Evolutionary conservation across 2,329 filamentous ascomycete species (phyloP), one percentile per base, ranked within the genome.

Genomic region (Apiospora saccharicola): DNA sequence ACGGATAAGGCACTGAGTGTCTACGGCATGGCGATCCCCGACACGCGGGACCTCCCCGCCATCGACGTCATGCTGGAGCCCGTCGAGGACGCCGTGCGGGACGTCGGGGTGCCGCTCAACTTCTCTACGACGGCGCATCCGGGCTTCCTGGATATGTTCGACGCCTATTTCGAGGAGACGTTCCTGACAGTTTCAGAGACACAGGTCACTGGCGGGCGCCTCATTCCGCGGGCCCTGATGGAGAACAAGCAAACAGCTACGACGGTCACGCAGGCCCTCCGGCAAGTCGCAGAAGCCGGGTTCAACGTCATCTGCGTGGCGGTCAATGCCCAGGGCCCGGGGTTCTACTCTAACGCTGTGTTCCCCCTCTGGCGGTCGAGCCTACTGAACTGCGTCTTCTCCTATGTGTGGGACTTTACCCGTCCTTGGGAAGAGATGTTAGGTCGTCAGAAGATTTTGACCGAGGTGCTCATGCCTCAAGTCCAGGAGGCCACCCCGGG

Each of bases 341-440:
- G 76, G 44, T 68, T 71, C 61, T 24, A 43, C 19, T 34, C 49
- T 24, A 81, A 80, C 74, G 75, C 80, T 3, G 81, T 81, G 16
- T 75, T 77, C 30, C 81, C 81, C 0, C 74, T 74, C 7, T 82
- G 81, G 80, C 79, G 80, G 43, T 73, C 74, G 46, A 72, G 78
- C 26, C 71, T 78, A 30, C 74, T 81, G 68, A 37, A 67, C 46
- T 68, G 61, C 71, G 47, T n/a, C 2, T 34, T 68, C 30, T 14
- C 26, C 37, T n/a, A 16, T 14, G 12, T 49, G 4, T 70, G 67
- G 67, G 37, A 70, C 12, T 70, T 67, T 26, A 49, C 79, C 78
- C 67, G 30, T 34, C 67, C 67, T 3, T 13, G 19, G 47, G 14
- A 49, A 14, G 37, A 69, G 6, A 69, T 77, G 41, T 74, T 73